Evolutionary conservation across 169 alveolate genomes (phyloP).

Genomic region (Miamiensis avidus): DNA sequence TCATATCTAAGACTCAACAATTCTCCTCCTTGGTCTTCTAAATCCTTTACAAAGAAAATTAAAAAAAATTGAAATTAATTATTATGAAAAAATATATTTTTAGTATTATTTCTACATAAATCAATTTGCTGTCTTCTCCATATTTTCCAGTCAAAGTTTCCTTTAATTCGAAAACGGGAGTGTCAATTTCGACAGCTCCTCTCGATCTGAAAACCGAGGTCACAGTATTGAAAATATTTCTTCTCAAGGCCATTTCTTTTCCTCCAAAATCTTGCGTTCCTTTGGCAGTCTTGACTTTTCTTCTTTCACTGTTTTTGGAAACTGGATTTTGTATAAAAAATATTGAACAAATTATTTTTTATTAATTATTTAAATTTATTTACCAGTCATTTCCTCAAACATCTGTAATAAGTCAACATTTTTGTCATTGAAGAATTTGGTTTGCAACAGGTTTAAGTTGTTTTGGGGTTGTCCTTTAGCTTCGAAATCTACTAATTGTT

Average conservation of each 20-base stretch:
- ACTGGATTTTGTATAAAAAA: background rate
- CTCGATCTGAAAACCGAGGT: constrained; percentile 89
- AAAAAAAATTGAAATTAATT: background rate
- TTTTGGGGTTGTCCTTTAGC: background rate
- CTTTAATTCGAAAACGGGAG: constrained; percentile 97
- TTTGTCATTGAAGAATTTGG: background rate
- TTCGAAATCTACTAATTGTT: background rate
- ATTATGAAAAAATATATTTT: no score
- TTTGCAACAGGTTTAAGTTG: background rate
- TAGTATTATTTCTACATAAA: constrained; percentile 55
- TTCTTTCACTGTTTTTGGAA: constrained; percentile 9
- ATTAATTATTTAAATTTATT: no score
- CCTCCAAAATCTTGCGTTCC: constrained; percentile 95
- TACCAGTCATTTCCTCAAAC: background rate
- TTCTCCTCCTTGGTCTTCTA: constrained; percentile 98
- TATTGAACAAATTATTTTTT: background rate
- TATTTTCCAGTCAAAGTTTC: constrained; percentile 95
- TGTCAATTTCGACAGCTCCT: constrained; percentile 97
- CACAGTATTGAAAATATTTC: constrained; percentile 86
- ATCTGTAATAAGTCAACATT: background rate
- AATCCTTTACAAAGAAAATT: constrained; percentile 57
- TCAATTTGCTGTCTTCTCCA: constrained; percentile 96
- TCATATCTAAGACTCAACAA: constrained; percentile 95
- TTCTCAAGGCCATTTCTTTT: constrained; percentile 91
- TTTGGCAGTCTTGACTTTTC: constrained; percentile 87